Percentiles rank a stretch among this genome's conserved stretches.
phyloP scores from a whole-genome alignment of 208 protist genomes.

The Herpetomonas samuelpessoai region DNA sequence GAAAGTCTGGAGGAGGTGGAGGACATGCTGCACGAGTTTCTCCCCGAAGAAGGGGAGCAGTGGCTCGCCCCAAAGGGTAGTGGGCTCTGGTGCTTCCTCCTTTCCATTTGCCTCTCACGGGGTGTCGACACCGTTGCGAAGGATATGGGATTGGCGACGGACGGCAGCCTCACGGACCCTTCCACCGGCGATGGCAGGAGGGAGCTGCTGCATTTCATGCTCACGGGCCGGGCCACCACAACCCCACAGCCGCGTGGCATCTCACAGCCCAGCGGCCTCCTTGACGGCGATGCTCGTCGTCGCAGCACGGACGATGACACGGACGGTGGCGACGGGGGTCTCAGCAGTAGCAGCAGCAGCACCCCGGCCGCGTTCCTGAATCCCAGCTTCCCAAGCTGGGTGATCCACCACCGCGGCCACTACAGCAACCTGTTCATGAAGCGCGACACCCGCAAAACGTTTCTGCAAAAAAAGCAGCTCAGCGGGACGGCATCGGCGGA shows the following conservation, averaged over 20 bases:
- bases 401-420: slow-evolving; percentile 51
- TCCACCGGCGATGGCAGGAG: slow-evolving; percentile 33
- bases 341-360: too few relatives aligned
- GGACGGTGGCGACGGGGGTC: too few relatives aligned
- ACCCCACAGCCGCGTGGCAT: slow-evolving; percentile 29
- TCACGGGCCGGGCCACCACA: slow-evolving; percentile 33
- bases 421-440: slow-evolving; percentile 75
- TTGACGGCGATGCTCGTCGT: slow-evolving; percentile 37
- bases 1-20: slow-evolving; percentile 38
- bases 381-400: slow-evolving; percentile 67
- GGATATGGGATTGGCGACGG: slow-evolving; percentile 15
- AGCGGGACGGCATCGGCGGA: slow-evolving; percentile 44
- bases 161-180: slow-evolving; percentile 15
- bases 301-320: too few relatives aligned
- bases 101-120: slow-evolving; percentile 70
- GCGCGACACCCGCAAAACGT: slow-evolving; percentile 50
- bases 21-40: slow-evolving; percentile 22
- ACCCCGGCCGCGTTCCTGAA: too few relatives aligned
- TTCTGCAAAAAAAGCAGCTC: slow-evolving; percentile 47
- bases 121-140: slow-evolving; percentile 34
- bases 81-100: slow-evolving; percentile 68
- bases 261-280: too few relatives aligned
- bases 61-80: slow-evolving; percentile 57
- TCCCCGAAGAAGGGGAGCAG: slow-evolving; percentile 23
- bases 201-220: slow-evolving; percentile 48